A percentile compares a stretch with the other conserved stretches of the same genome.
Evolutionary conservation across 2,329 filamentous ascomycete genomes (phyloP).

Genomic region (Ambrosiella beaveri): DNA sequence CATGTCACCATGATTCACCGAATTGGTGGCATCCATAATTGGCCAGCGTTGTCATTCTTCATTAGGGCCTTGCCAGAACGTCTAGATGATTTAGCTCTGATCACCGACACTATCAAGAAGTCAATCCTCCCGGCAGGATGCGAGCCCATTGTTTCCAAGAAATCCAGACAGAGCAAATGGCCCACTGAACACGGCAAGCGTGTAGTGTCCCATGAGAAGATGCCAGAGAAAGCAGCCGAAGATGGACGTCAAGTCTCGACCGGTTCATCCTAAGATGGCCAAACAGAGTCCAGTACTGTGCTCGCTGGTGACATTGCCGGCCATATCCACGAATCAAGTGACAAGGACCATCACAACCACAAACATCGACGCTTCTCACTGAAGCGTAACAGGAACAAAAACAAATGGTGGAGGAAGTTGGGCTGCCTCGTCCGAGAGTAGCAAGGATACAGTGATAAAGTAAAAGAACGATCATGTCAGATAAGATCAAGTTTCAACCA

Average conservation of each 20-base stretch:
- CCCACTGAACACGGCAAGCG: background rate
- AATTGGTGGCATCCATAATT: constrained; percentile 56
- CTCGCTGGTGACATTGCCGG: no score
- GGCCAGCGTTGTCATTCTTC: constrained; percentile 57
- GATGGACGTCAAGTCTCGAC: background rate
- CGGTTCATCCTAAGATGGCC: background rate
- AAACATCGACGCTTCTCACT: constrained; percentile 7
- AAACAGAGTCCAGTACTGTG: background rate
- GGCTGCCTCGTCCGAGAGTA: background rate
- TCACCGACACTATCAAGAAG: constrained; percentile 20
- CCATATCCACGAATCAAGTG: background rate
- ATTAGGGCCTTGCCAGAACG: constrained; percentile 31
- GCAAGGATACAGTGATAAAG: background rate
- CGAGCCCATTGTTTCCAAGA: background rate
- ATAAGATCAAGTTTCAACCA: constrained; percentile 46
- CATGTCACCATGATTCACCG: constrained; percentile 42
- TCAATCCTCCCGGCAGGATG: constrained; percentile 2
- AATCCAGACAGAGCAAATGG: constrained; percentile 1
- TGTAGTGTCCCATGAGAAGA: background rate
- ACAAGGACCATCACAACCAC: background rate
- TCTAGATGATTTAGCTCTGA: constrained; percentile 31
- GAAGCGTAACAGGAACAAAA: constrained; percentile 5
- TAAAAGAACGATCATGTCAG: constrained; percentile 26
- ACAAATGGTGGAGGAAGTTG: background rate
- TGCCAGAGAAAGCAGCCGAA: background rate